These are phyloP conservation scores for Evansstolkia leycettana DNA, from an alignment of 495 filamentous ascomycete genomes.

Conservation along the genomic window DNA sequence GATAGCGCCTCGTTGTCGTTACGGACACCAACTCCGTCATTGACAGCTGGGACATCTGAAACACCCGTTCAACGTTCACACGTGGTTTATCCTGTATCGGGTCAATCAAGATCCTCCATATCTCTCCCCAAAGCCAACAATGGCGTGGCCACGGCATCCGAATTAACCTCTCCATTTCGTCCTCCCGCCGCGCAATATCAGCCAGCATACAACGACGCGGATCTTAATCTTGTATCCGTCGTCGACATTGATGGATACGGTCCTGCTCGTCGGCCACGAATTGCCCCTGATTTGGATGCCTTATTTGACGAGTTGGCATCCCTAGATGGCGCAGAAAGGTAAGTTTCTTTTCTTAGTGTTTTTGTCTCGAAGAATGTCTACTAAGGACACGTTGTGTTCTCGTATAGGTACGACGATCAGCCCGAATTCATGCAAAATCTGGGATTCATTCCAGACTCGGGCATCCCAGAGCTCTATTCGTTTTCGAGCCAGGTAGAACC, in stretches of 20 bases:
- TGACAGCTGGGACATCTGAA: conserved; percentile 17
- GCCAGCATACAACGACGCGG: conserved; percentile 18
- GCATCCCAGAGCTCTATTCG: conserved; percentile 24
- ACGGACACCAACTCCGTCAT: conserved; percentile 20
- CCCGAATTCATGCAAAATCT: conserved; percentile 35
- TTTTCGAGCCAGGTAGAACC: conserved; percentile 28
- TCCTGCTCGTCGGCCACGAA: conserved; percentile 19
- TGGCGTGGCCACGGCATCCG: conserved; percentile 12
- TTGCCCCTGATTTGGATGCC: conserved; percentile 31
- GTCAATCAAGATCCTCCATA: conserved; percentile 9
- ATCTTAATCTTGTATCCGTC: conserved; percentile 15
- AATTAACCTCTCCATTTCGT: conserved; percentile 15
- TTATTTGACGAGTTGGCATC: conserved; percentile 32
- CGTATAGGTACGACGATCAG: conserved; percentile 22
- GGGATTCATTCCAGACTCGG: conserved; percentile 25
- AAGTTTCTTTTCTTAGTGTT: too few relatives aligned
- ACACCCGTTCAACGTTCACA: conserved; percentile 11
- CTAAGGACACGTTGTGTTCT: too few relatives aligned
- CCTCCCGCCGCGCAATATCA: conserved; percentile 14
- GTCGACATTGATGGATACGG: conserved; percentile 24
- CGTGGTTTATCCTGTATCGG: conserved; percentile 7
- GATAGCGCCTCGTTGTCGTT: conserved; percentile 16
- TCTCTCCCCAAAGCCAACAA: conserved; percentile 15
- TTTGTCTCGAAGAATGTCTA: too few relatives aligned
- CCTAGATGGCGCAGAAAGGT: conserved; percentile 30